Base-by-base conservation (phyloP, 208 protist species). In the Leishmania braziliensis region DNA sequence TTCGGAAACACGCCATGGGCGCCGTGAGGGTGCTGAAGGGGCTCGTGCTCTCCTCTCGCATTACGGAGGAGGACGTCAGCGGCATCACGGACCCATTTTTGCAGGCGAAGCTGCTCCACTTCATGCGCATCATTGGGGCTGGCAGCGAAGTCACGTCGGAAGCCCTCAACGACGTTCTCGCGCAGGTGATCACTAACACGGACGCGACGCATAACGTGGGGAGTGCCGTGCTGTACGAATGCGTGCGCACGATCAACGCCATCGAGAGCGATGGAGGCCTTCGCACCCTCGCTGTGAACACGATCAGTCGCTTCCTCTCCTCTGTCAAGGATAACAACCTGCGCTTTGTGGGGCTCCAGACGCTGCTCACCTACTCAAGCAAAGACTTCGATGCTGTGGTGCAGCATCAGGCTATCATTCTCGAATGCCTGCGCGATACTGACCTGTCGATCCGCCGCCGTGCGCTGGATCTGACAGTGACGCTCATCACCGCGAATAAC, bases 11-110 rank as follows among this genome's bases (percentile, higher is more conserved):
- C 26, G 96, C 99, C 14, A 97, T 98, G 46, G 76, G 86, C 50
- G 95, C 99, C 4, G 96, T 99, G 50, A 91, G 94, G 43, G 82
- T 98, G 33, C 91, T 99, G 66, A 99, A 99, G 85, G 93, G 90
- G 36, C 91, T 99, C 36, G 92, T 99, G 70, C 88, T 98, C 12
- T 98, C 95, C 9, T 94, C 97, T 29, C 98, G 96, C 77, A 89
- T 95, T 33, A 95, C 97, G 16, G 99, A 99, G 56, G 87, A 98
- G 81, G 98, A 99, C 88, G 93, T 99, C 16, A 65, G 80, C 36
- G 99, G 98, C 54, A 95, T 99, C 63, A 95, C 96, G 0, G 98
- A 99, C 87, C 99, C 99, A 1, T 99, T 99, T 87, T 86, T 99
- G 16, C 99, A 99, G 91, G 95, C 99, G 58, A 98, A 98, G 79